phyloP scores from a whole-genome alignment of 1,139 yeast species.

The Pichia sp. region DNA sequence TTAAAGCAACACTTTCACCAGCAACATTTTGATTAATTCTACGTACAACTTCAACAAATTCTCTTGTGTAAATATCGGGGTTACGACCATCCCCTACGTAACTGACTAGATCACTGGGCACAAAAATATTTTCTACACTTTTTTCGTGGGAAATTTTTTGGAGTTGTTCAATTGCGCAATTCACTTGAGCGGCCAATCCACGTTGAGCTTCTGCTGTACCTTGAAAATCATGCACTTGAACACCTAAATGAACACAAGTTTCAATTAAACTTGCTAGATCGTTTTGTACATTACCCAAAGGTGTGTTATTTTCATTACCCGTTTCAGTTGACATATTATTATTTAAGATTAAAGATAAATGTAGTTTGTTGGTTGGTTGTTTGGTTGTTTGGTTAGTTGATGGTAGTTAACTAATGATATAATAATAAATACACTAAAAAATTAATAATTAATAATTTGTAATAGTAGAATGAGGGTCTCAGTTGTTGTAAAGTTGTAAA shows the following conservation, averaged over 20 bases:
- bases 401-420: no score
- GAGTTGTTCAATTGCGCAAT: slow-evolving; percentile 18
- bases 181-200: slow-evolving; percentile 39
- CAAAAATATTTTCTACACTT: slow-evolving; percentile 40
- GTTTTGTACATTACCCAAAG: no score
- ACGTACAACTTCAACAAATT: slow-evolving; percentile 87
- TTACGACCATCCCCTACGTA: slow-evolving; percentile 94
- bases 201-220: slow-evolving; percentile 66
- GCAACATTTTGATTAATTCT: slow-evolving; percentile 81
- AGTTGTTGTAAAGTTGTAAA: no score
- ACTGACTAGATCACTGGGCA: slow-evolving; percentile 73
- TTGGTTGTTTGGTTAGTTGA: no score
- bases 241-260: slow-evolving; percentile 81
- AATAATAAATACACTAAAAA: no score
- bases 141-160: background rate
- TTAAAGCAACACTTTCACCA: slow-evolving; percentile 69
- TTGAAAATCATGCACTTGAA: slow-evolving; percentile 87
- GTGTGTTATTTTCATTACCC: no score
- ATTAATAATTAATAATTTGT: no score
- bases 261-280: no score
- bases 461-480: no score
- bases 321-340: slow-evolving; percentile 32
- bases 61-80: slow-evolving; percentile 95
- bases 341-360: no score
- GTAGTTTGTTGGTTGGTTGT: no score